Evolutionary conservation across 129 eudicot genomes (phyloP).

Genomic region (Pseudognaphalium luteoalbum): DNA sequence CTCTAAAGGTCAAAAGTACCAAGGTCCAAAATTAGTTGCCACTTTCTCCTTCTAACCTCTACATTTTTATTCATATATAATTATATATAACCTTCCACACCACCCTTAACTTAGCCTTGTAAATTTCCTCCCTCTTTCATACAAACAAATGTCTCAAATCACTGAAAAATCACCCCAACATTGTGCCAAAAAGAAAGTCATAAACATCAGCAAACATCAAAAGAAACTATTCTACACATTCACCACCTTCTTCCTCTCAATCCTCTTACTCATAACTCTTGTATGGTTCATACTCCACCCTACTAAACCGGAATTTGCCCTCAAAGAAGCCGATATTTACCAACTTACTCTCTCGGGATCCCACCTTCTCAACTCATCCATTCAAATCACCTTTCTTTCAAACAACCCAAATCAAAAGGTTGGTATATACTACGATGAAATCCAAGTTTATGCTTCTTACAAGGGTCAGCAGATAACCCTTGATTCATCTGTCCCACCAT

Average conservation of each 20-base stretch:
- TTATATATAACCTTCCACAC: constrained; percentile 35
- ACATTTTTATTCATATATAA: constrained; percentile 39
- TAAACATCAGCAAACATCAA: constrained; percentile 45
- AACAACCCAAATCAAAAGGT: constrained; percentile 73
- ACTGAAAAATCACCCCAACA: constrained; percentile 85
- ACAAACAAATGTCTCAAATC: constrained; percentile 66
- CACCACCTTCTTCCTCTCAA: constrained; percentile 57
- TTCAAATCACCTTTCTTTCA: constrained; percentile 62
- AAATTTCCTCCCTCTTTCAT: constrained; percentile 19
- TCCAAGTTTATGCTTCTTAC: constrained; percentile 63
- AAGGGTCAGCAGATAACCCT: constrained; percentile 70
- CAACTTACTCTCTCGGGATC: constrained; percentile 70
- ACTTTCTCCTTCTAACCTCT: constrained; percentile 28
- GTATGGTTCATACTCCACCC: constrained; percentile 75
- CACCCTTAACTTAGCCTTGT: constrained; percentile 50
- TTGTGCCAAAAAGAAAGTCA: constrained; percentile 58
- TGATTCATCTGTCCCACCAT: constrained; percentile 56
- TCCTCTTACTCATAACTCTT: constrained; percentile 62
- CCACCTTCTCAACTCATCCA: constrained; percentile 75
- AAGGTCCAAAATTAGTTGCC: constrained; percentile 36
- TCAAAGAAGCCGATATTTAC: constrained; percentile 64
- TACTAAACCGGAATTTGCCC: constrained; percentile 73
- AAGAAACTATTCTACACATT: constrained; percentile 59
- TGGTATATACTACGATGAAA: constrained; percentile 67
- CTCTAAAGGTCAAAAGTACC: constrained; percentile 36